These are phyloP conservation scores for Xerocomus minutiporus DNA, from an alignment of 1,284 basidiomycete genomes.

Conservation along the genomic window DNA sequence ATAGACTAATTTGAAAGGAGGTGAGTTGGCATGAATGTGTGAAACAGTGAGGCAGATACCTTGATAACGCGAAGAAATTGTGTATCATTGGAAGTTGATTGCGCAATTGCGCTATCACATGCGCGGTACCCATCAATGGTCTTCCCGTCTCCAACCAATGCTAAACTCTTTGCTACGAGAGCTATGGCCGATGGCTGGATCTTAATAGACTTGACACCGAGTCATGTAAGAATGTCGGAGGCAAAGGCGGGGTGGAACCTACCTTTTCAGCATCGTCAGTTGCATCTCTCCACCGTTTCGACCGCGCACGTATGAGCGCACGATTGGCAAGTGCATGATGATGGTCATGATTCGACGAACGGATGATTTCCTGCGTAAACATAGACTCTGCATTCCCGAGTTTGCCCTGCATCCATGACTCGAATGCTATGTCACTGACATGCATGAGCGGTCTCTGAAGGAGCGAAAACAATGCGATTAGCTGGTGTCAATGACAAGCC, in stretches of 20 bases:
- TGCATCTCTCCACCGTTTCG: conserved; percentile 3
- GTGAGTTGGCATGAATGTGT: not conserved
- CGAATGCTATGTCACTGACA: not conserved
- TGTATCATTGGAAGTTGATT: not conserved
- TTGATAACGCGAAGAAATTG: conserved; percentile 2
- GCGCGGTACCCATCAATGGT: not conserved
- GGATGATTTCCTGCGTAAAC: conserved; percentile 1
- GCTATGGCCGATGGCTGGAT: conserved; percentile 4
- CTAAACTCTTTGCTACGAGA: conserved; percentile 4
- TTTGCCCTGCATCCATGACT: conserved; percentile 2
- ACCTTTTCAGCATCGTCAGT: conserved; percentile 7
- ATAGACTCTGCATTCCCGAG: conserved; percentile 5
- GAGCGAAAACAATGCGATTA: not conserved
- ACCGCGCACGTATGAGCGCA: not conserved
- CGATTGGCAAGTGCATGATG: conserved; percentile 4
- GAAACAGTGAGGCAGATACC: not conserved
- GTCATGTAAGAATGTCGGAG: not conserved
- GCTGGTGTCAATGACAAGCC: not conserved
- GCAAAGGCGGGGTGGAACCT: not conserved
- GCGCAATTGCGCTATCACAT: conserved; percentile 2
- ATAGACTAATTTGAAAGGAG: not conserved
- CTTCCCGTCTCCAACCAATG: conserved; percentile 3
- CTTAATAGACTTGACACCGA: conserved; percentile 1
- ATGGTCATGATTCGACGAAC: not conserved
- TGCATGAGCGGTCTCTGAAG: conserved; percentile 4